Evolutionary conservation across 2,329 filamentous ascomycete species (phyloP).

Genomic region (Cladophialophora immunda): DNA sequence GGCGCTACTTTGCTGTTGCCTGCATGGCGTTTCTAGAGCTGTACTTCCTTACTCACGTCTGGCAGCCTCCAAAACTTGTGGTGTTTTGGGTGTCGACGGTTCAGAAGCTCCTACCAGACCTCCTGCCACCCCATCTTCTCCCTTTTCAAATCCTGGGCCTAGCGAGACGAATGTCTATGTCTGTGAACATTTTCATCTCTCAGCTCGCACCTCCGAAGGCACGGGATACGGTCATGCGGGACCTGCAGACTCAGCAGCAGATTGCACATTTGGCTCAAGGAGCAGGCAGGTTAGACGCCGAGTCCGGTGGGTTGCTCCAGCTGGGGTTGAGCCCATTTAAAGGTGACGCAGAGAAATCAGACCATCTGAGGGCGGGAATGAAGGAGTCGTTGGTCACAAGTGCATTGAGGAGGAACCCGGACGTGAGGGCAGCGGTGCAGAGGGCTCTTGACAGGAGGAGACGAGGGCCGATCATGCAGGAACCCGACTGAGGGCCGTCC

Average conservation of each 20-base stretch:
- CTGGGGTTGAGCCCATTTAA: conserved; percentile 83
- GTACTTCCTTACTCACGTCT: conserved; percentile 61
- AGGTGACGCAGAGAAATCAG: conserved; percentile 72
- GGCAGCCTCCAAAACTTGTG: conserved; percentile 32
- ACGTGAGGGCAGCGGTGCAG: conserved; percentile 82
- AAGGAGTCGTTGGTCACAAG: conserved; percentile 90
- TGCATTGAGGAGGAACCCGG: conserved; percentile 78
- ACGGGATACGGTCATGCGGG: conserved; percentile 44
- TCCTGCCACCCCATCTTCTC: conserved; percentile 62
- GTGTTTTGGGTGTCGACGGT: conserved; percentile 28
- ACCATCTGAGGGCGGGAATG: conserved; percentile 74
- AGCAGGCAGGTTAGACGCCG: conserved; percentile 69
- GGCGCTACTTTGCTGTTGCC: conserved; percentile 62
- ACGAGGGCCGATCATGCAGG: conserved; percentile 27
- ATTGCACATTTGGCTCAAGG: conserved; percentile 72
- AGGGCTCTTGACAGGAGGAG: conserved; percentile 53
- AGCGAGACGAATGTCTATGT: conserved; percentile 77
- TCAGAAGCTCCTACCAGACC: conserved; percentile 46
- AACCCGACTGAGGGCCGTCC: conserved; percentile 13
- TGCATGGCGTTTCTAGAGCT: conserved; percentile 66
- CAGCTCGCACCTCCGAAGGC: conserved; percentile 73
- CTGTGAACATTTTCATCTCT: conserved; percentile 81
- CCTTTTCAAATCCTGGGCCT: conserved; percentile 86
- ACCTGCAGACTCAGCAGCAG: conserved; percentile 65
- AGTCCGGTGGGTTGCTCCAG: conserved; percentile 74